A percentile compares a stretch with the other conserved stretches of the same genome.
Conservation (phyloP, 78 protist genomes). For the Dictyostelium capitatum region DNA sequence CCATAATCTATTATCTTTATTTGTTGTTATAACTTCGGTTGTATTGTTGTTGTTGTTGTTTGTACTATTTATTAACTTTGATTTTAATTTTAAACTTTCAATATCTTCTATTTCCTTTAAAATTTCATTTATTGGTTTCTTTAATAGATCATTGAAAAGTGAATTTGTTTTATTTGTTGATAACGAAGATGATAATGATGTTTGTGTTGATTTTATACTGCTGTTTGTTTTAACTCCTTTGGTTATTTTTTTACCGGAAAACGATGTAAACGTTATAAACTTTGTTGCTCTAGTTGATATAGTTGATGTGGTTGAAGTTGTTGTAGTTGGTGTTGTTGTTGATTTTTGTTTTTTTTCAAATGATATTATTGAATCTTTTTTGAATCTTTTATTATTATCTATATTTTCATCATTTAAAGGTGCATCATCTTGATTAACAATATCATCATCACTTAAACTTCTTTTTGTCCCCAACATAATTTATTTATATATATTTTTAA, state of each 20-base stretch:
- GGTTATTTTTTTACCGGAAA: background rate
- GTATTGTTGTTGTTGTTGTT: background rate
- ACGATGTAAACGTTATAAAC: background rate
- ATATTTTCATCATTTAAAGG: background rate
- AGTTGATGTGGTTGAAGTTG: background rate
- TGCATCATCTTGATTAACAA: background rate
- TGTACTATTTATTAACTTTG: background rate
- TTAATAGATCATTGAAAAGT: background rate
- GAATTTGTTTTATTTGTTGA: background rate
- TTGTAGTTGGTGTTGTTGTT: background rate
- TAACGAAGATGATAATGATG: background rate
- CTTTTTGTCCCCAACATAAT: background rate
- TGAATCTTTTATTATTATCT: background rate
- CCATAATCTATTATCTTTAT: slow-evolving; percentile 61
- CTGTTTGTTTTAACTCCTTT: background rate
- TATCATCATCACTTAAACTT: background rate
- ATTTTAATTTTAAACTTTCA: slow-evolving; percentile 3
- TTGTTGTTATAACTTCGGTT: background rate
- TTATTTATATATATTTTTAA: background rate
- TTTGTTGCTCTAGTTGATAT: background rate
- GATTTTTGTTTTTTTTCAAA: background rate
- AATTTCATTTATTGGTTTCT: slow-evolving; percentile 10
- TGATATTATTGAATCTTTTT: background rate
- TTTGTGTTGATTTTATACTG: background rate
- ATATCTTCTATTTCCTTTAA: background rate